These are phyloP conservation scores for Cordyceps javanica DNA, from an alignment of 2,329 filamentous ascomycete species.

Conservation along the genomic window DNA sequence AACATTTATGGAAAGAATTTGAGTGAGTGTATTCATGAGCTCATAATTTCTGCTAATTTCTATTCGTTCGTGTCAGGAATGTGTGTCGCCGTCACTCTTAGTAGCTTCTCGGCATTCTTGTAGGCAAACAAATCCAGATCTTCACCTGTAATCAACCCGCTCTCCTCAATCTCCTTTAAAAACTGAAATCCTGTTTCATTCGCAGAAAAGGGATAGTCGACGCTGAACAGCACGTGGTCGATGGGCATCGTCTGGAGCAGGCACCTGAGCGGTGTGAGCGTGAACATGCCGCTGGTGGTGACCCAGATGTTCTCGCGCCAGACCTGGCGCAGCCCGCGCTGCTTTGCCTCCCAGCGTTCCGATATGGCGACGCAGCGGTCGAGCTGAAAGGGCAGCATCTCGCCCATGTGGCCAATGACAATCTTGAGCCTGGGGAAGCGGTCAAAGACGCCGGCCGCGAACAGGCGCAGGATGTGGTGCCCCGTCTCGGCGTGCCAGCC, in stretches of 20 bases:
- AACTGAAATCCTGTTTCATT: conserved; percentile 43
- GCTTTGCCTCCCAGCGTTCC: conserved; percentile 24
- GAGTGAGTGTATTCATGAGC: not conserved
- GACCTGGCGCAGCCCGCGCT: conserved; percentile 38
- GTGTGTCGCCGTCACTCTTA: conserved; percentile 25
- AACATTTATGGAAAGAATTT: not conserved
- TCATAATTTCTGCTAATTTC: not conserved
- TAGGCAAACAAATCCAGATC: conserved; percentile 44
- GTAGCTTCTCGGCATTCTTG: conserved; percentile 44
- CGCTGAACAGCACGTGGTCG: conserved; percentile 49
- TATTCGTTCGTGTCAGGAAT: not conserved
- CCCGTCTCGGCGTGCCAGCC: conserved; percentile 47
- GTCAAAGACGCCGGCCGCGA: conserved; percentile 29
- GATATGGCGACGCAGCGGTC: conserved; percentile 34
- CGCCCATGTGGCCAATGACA: conserved; percentile 35
- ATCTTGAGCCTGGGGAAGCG: conserved; percentile 31
- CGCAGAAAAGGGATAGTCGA: conserved; percentile 50
- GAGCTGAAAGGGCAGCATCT: conserved; percentile 48
- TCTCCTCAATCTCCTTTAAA: conserved; percentile 41
- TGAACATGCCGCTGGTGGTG: conserved; percentile 49
- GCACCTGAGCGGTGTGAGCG: conserved; percentile 39
- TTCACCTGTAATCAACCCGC: conserved; percentile 41
- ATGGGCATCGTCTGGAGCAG: conserved; percentile 37
- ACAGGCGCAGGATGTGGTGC: conserved; percentile 32
- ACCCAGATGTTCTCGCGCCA: conserved; percentile 53